Conservation (phyloP, 2,329 filamentous ascomycete genomes). For the Diaporthe australafricana region DNA sequence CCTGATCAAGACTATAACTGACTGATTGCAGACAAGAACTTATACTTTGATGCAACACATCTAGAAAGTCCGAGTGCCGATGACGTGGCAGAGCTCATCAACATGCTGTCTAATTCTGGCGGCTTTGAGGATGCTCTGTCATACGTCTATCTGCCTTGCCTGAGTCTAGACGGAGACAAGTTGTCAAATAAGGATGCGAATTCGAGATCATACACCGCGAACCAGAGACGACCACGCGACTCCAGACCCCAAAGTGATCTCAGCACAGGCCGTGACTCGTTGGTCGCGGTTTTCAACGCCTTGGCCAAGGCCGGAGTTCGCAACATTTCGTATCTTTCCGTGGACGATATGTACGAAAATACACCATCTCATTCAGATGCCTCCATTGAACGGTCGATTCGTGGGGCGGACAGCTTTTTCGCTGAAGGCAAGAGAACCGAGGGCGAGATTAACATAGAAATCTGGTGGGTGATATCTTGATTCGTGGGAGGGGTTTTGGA, state of each 20-base stretch:
- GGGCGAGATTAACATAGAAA: background rate
- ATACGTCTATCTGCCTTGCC: background rate
- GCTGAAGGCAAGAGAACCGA: background rate
- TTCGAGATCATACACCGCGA: background rate
- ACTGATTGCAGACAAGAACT: constrained; percentile 9
- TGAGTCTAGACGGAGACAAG: background rate
- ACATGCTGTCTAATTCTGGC: background rate
- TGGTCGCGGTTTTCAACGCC: background rate
- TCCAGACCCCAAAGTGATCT: background rate
- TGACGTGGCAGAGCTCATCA: background rate
- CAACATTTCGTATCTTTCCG: background rate
- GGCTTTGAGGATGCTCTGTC: constrained; percentile 17
- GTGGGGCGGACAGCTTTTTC: background rate
- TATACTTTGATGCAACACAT: constrained; percentile 7
- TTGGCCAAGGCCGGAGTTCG: constrained; percentile 1
- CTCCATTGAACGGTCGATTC: background rate
- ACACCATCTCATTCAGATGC: background rate
- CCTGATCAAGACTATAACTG: background rate
- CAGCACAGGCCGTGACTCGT: background rate
- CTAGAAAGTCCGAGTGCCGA: background rate
- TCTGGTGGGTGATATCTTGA: background rate
- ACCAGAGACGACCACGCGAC: background rate
- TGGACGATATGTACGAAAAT: background rate
- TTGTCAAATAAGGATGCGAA: background rate
- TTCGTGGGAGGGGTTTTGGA: no score